phyloP scores from a whole-genome alignment of 1,284 basidiomycete genomes.

The Moniliella sp. region DNA sequence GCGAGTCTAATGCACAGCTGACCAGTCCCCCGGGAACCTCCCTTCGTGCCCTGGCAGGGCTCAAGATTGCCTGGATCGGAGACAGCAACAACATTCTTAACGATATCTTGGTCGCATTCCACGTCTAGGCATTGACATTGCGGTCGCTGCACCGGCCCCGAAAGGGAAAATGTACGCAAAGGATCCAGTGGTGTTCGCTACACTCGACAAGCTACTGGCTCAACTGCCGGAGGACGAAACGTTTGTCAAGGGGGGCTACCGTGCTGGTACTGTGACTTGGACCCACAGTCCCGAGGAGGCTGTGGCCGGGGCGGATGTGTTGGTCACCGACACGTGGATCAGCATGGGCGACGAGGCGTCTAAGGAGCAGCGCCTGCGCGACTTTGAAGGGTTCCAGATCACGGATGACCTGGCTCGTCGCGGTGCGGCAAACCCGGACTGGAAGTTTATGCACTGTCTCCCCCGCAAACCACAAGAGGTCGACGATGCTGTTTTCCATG shows the following conservation, averaged over 20 bases:
- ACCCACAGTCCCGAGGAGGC: constrained; percentile 60
- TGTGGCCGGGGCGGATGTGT: constrained; percentile 66
- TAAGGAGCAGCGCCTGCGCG: constrained; percentile 62
- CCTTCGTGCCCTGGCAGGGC: constrained; percentile 23
- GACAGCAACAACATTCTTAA: constrained; percentile 90
- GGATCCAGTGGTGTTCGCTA: constrained; percentile 50
- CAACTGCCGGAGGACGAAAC: constrained; percentile 27
- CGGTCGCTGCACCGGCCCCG: constrained; percentile 54
- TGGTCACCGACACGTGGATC: constrained; percentile 55
- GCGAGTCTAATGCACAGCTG: constrained; percentile 8
- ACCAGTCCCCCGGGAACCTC: constrained; percentile 1
- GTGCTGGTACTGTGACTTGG: too few relatives aligned
- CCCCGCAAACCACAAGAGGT: constrained; percentile 76
- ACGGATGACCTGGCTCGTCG: constrained; percentile 46
- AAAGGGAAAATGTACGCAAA: constrained; percentile 46
- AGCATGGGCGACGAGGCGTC: constrained; percentile 96
- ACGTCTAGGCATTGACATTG: constrained; percentile 64
- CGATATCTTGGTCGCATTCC: constrained; percentile 91
- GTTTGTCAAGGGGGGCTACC: constrained; percentile 18
- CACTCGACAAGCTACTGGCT: constrained; percentile 26
- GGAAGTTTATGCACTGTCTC: constrained; percentile 90
- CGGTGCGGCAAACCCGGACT: constrained; percentile 62
- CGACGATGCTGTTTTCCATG: constrained; percentile 31
- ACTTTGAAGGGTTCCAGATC: constrained; percentile 80
- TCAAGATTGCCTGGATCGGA: constrained; percentile 56